phyloP scores from a whole-genome alignment of 805 yeast genomes.

The Metschnikowia baotianmanensis region DNA sequence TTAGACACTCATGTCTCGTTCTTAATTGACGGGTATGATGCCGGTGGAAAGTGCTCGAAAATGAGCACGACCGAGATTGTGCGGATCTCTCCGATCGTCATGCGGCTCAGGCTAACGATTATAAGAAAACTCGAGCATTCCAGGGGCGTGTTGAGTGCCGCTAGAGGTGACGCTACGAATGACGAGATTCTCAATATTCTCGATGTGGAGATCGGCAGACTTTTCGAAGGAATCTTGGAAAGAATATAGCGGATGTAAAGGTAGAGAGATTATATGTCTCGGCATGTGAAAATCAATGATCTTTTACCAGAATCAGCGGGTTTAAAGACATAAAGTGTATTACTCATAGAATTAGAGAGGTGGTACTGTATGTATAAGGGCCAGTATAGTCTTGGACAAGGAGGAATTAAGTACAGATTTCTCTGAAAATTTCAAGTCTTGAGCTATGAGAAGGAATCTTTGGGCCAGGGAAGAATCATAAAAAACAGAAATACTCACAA shows the following conservation, averaged over 20 bases:
- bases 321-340: too few species aligned
- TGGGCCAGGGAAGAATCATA: too few species aligned
- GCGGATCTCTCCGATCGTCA: constrained; percentile 51
- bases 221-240: constrained; percentile 41
- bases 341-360: too few species aligned
- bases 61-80: constrained; percentile 51
- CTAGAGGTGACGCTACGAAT: neutral
- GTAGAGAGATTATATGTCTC: neutral
- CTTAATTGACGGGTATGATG: constrained; percentile 31
- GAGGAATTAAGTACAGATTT: too few species aligned
- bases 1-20: constrained; percentile 27
- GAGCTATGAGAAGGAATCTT: too few species aligned
- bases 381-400: too few species aligned
- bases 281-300: neutral
- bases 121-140: constrained; percentile 26
- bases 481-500: too few species aligned
- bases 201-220: constrained; percentile 36
- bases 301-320: too few species aligned
- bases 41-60: constrained; percentile 9
- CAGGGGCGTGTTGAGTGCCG: constrained; percentile 4
- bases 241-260: constrained; percentile 22
- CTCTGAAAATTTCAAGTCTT: too few species aligned
- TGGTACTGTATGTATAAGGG: too few species aligned
- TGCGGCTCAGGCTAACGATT: constrained; percentile 47
- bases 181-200: constrained; percentile 19